Conservation (phyloP, 2,329 filamentous ascomycete genomes). For the Colletotrichum noveboracense region DNA sequence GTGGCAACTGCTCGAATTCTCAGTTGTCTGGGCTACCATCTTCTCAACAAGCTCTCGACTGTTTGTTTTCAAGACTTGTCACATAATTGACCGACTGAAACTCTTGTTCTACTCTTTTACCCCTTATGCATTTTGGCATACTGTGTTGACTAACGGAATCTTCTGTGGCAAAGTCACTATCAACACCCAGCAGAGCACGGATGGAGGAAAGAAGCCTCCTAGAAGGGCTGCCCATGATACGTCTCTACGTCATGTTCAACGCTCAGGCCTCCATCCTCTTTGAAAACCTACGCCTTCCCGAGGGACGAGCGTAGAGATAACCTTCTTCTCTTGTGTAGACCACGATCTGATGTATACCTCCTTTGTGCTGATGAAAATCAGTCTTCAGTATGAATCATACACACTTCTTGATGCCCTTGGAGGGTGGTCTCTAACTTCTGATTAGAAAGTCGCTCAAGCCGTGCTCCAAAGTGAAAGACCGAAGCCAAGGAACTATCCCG, state of each 20-base stretch:
- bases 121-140: background rate
- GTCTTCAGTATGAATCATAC: background rate
- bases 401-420: background rate
- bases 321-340: background rate
- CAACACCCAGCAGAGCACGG: background rate
- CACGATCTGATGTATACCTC: background rate
- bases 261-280: background rate
- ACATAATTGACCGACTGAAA: background rate
- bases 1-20: background rate
- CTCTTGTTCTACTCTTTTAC: background rate
- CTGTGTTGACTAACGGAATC: background rate
- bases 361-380: background rate
- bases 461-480: background rate
- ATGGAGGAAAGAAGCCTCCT: background rate
- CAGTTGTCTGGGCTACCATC: background rate
- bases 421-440: background rate
- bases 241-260: background rate
- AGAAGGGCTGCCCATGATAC: background rate
- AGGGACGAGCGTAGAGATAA: background rate
- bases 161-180: accelerated
- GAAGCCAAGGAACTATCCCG: background rate
- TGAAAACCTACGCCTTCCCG: background rate
- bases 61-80: background rate
- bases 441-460: background rate
- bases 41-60: background rate